phyloP scores from a whole-genome alignment of 108 stramenopile species.

The Chaetoceros tenuissimus region DNA sequence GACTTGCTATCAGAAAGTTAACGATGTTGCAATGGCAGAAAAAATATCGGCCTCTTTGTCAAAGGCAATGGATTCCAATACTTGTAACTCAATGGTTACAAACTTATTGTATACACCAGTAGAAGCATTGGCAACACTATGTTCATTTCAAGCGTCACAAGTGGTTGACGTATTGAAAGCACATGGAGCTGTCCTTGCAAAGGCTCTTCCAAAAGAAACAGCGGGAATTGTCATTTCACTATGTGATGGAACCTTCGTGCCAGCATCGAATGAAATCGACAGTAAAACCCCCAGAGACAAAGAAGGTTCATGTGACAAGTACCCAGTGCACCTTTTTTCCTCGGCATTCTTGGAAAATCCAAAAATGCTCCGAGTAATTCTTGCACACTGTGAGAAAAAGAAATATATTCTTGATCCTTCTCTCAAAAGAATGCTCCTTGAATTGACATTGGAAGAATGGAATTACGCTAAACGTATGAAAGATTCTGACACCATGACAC shows the following conservation, averaged over 20 bases:
- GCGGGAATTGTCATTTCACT: constrained; percentile 75
- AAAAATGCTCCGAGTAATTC: constrained; percentile 69
- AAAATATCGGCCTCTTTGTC: constrained; percentile 51
- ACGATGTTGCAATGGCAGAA: constrained; percentile 68
- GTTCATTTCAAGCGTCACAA: constrained; percentile 66
- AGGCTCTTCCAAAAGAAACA: constrained; percentile 64
- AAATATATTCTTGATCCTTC: constrained; percentile 61
- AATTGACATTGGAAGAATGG: constrained; percentile 82
- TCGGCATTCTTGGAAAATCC: constrained; percentile 74
- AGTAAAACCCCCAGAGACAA: constrained; percentile 16
- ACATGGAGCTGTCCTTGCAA: constrained; percentile 63
- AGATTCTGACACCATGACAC: constrained; percentile 59
- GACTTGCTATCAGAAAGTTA: constrained; percentile 77
- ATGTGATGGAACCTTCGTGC: constrained; percentile 77
- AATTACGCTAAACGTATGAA: constrained; percentile 61
- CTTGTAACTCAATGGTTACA: constrained; percentile 31
- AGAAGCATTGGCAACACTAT: constrained; percentile 72
- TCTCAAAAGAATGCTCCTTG: constrained; percentile 64
- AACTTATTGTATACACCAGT: constrained; percentile 46
- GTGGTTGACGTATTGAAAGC: constrained; percentile 59
- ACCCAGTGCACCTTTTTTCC: constrained; percentile 72
- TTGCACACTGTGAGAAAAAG: constrained; percentile 74
- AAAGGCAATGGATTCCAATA: not conserved
- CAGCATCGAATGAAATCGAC: constrained; percentile 23
- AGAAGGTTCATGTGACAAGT: constrained; percentile 42